These are phyloP conservation scores for Obelidium mucronatum DNA, from an alignment of 192 early-diverging fungal genomes.

Conservation along the genomic window DNA sequence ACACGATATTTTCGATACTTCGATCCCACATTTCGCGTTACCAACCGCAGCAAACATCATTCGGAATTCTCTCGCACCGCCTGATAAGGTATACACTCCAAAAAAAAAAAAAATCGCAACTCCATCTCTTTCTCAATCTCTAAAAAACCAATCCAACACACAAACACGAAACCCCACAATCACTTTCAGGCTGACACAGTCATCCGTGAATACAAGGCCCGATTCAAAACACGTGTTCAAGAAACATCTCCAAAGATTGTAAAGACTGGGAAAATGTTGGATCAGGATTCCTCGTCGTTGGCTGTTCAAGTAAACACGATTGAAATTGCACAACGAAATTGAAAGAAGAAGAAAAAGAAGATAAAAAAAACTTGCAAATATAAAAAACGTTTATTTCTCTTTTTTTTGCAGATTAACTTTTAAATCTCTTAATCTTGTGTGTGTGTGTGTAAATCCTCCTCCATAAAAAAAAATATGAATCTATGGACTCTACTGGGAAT, in stretches of 20 bases:
- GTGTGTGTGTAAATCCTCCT: no score
- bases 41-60: slow-evolving; percentile 56
- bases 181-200: slow-evolving; percentile 13
- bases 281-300: not conserved
- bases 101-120: no score
- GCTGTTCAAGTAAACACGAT: slow-evolving; percentile 1
- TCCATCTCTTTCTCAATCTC: not conserved
- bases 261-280: not conserved
- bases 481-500: no score
- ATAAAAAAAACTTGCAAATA: no score
- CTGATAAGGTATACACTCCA: slow-evolving; percentile 39
- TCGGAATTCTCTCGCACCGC: slow-evolving; percentile 31
- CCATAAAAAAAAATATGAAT: no score
- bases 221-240: slow-evolving; percentile 17
- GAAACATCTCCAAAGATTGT: not conserved
- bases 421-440: no score
- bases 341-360: no score
- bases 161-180: no score
- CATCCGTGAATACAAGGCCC: slow-evolving; percentile 25
- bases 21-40: slow-evolving; percentile 54
- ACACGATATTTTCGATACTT: slow-evolving; percentile 14
- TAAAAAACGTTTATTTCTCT: no score
- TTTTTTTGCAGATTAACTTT: no score
- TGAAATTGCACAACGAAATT: slow-evolving; percentile 10
- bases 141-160: not conserved